phyloP scores from a whole-genome alignment of 129 eudicot species.

The Scalesia atractyloides region DNA sequence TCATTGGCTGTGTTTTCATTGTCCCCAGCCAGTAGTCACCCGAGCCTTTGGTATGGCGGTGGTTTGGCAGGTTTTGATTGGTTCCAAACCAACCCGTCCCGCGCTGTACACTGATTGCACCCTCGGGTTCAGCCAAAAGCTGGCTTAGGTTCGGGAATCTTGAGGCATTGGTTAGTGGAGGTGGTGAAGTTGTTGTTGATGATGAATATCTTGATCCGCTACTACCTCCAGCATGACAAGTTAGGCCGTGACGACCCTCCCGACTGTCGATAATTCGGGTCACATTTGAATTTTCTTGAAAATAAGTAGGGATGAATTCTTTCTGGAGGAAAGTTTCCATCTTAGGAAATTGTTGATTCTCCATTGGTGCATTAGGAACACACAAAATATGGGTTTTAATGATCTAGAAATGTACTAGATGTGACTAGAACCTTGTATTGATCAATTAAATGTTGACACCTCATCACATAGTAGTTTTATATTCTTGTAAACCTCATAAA shows the following conservation, averaged over 20 bases:
- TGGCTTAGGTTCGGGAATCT: slow-evolving; percentile 40
- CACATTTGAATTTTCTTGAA: slow-evolving; percentile 25
- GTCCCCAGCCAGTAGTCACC: background rate
- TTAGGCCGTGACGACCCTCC: slow-evolving; percentile 21
- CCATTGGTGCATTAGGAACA: slow-evolving; percentile 43
- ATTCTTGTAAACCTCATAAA: slow-evolving; percentile 12
- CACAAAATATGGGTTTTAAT: slow-evolving; percentile 16
- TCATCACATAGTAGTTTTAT: slow-evolving; percentile 39
- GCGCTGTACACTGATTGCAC: slow-evolving; percentile 15
- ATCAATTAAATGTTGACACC: slow-evolving; percentile 42
- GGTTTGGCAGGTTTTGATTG: slow-evolving; percentile 29
- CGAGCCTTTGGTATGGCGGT: slow-evolving; percentile 16
- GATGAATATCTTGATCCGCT: slow-evolving; percentile 26
- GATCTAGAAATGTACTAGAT: slow-evolving; percentile 32
- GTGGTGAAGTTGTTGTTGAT: slow-evolving; percentile 12
- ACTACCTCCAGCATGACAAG: background rate
- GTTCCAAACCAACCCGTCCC: slow-evolving; percentile 29
- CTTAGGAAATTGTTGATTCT: slow-evolving; percentile 47
- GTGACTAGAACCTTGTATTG: slow-evolving; percentile 19
- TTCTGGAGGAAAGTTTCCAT: slow-evolving; percentile 48
- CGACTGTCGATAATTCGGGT: slow-evolving; percentile 32
- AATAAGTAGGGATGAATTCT: slow-evolving; percentile 29
- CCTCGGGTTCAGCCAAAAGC: slow-evolving; percentile 34
- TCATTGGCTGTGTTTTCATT: background rate
- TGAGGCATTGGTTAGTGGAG: slow-evolving; percentile 20